These are phyloP conservation scores for Cercospora nicotianae DNA, from an alignment of 2,329 filamentous ascomycete species.

Conservation along the genomic window DNA sequence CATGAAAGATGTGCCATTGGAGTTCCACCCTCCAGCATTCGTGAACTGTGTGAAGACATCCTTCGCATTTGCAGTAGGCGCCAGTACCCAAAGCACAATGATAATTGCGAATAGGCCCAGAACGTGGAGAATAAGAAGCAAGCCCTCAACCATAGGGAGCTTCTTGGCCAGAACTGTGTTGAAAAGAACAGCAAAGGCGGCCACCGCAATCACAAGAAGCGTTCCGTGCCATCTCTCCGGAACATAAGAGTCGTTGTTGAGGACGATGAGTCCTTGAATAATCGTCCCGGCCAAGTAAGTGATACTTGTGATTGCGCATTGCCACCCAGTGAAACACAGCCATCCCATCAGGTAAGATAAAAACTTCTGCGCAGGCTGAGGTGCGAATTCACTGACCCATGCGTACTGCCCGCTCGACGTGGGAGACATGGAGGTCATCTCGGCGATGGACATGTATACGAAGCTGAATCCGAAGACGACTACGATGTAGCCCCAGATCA, in stretches of 20 bases:
- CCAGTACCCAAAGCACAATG: constrained; percentile 48
- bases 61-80: constrained; percentile 4
- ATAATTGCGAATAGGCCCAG: constrained; percentile 55
- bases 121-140: constrained; percentile 54
- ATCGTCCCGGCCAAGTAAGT: constrained; percentile 13
- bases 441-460: constrained; percentile 11
- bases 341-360: constrained; percentile 21
- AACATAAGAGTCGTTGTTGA: constrained; percentile 16
- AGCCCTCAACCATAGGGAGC: constrained; percentile 52
- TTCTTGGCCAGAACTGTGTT: constrained; percentile 48
- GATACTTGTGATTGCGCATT: constrained; percentile 15
- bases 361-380: constrained; percentile 11
- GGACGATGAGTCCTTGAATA: constrained; percentile 20
- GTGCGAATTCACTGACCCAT: constrained; percentile 3
- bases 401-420: background rate
- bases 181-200: constrained; percentile 42
- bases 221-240: constrained; percentile 47
- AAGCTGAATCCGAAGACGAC: constrained; percentile 9
- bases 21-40: constrained; percentile 21
- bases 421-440: constrained; percentile 5
- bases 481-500: constrained; percentile 14
- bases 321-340: constrained; percentile 20
- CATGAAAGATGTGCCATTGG: constrained; percentile 8
- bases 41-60: constrained; percentile 33
- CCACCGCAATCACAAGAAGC: constrained; percentile 49